These are phyloP conservation scores for Aspergillus asperescens DNA, from an alignment of 495 filamentous ascomycete species.

Conservation along the genomic window DNA sequence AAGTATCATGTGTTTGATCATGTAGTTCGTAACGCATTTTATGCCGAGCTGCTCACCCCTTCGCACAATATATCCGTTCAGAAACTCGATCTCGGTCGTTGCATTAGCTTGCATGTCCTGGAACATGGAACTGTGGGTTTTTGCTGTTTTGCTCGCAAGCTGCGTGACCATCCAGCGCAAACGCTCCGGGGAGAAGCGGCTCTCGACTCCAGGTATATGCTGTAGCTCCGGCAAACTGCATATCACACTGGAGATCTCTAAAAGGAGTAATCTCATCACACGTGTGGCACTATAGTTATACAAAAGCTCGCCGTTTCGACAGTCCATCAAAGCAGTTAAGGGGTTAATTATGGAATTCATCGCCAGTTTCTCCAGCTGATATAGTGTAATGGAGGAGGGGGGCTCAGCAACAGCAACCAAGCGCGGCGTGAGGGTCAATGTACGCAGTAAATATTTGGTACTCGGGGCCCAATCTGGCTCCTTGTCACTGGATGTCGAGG, in stretches of 20 bases:
- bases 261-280: constrained; percentile 56
- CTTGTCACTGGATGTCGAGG: constrained; percentile 13
- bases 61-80: constrained; percentile 78
- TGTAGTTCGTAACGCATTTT: constrained; percentile 60
- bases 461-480: constrained; percentile 35
- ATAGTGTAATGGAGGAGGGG: constrained; percentile 39
- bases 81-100: constrained; percentile 71
- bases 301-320: constrained; percentile 69
- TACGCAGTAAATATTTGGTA: constrained; percentile 46
- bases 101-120: constrained; percentile 63
- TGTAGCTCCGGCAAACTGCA: constrained; percentile 62
- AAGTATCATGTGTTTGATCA: constrained; percentile 56
- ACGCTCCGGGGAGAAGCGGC: constrained; percentile 51
- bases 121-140: constrained; percentile 74
- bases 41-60: constrained; percentile 65
- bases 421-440: constrained; percentile 45
- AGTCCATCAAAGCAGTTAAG: constrained; percentile 65
- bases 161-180: constrained; percentile 51
- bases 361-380: constrained; percentile 75
- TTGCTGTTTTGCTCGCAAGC: constrained; percentile 55
- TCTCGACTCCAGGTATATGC: constrained; percentile 51
- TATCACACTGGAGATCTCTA: constrained; percentile 61
- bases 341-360: constrained; percentile 79
- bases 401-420: constrained; percentile 44
- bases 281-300: constrained; percentile 52